A percentile compares a stretch with the other conserved stretches of the same genome.
These are phyloP conservation scores for Candida tropicalis DNA, from an alignment of 1,139 yeast genomes.

Conservation along the genomic window DNA sequence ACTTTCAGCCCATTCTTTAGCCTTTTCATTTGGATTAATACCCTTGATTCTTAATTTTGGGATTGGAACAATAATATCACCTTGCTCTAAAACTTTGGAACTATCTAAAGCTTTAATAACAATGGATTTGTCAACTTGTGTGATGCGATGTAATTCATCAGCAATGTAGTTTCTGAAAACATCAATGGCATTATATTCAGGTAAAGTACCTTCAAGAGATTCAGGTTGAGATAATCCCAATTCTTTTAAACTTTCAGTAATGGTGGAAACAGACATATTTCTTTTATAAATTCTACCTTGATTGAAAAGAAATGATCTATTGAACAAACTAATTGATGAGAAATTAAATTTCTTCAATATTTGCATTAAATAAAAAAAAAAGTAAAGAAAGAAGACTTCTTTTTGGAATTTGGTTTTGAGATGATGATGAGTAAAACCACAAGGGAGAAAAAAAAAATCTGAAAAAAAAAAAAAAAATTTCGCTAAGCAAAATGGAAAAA, in stretches of 20 bases:
- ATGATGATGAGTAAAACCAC: background rate
- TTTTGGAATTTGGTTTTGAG: too few relatives aligned
- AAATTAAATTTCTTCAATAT: slow-evolving; percentile 10
- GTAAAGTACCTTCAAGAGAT: slow-evolving; percentile 48
- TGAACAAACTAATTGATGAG: slow-evolving; percentile 5
- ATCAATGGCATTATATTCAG: slow-evolving; percentile 77
- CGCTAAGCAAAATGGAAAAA: background rate
- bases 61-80: slow-evolving; percentile 89
- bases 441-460: background rate
- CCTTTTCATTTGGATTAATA: slow-evolving; percentile 79
- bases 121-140: slow-evolving; percentile 68
- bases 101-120: slow-evolving; percentile 89
- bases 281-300: slow-evolving; percentile 2
- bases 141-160: slow-evolving; percentile 68
- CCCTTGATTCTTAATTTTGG: slow-evolving; percentile 94
- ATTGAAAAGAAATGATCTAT: background rate
- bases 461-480: background rate
- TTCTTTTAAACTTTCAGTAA: slow-evolving; percentile 37
- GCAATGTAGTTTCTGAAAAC: slow-evolving; percentile 88
- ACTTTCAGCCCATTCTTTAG: slow-evolving; percentile 76
- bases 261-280: slow-evolving; percentile 21
- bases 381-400: background rate
- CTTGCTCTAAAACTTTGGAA: slow-evolving; percentile 84
- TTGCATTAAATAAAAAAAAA: slow-evolving; percentile 13
- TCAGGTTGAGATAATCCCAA: slow-evolving; percentile 40